phyloP scores from a whole-genome alignment of 2,329 filamentous ascomycete genomes.

The Fusarium subglutinans region DNA sequence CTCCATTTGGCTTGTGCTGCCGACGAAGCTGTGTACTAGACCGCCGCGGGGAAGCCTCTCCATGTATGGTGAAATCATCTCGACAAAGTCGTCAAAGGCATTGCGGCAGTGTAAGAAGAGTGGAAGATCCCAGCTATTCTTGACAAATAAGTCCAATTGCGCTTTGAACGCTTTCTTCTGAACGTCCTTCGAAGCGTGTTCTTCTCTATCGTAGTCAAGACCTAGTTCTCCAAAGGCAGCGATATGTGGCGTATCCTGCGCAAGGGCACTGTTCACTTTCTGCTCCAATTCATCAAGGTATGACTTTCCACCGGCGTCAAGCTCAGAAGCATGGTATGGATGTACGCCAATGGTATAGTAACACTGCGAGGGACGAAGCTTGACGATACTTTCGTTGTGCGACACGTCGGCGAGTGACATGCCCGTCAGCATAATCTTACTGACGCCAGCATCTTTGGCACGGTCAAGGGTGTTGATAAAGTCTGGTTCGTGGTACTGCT shows the following conservation, averaged over 20 bases:
- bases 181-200: slow-evolving; percentile 51
- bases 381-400: slow-evolving; percentile 43
- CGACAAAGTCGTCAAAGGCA: slow-evolving; percentile 42
- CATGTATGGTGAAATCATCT: slow-evolving; percentile 52
- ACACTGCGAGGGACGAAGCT: slow-evolving; percentile 46
- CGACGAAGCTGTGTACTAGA: slow-evolving; percentile 42
- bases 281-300: slow-evolving; percentile 37
- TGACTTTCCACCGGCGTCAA: slow-evolving; percentile 45
- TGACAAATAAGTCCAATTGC: slow-evolving; percentile 40
- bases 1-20: slow-evolving; percentile 38
- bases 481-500: slow-evolving; percentile 58
- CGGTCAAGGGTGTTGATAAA: slow-evolving; percentile 54
- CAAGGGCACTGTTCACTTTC: slow-evolving; percentile 38
- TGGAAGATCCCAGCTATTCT: slow-evolving; percentile 38
- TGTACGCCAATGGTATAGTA: slow-evolving; percentile 60
- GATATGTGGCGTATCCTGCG: slow-evolving; percentile 44
- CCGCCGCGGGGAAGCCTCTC: slow-evolving; percentile 37
- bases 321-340: slow-evolving; percentile 59
- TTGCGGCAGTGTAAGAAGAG: slow-evolving; percentile 42
- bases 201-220: slow-evolving; percentile 59
- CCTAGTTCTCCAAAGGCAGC: slow-evolving; percentile 61
- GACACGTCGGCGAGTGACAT: slow-evolving; percentile 47
- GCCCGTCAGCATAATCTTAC: slow-evolving; percentile 54
- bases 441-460: slow-evolving; percentile 52
- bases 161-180: slow-evolving; percentile 39